Evolutionary conservation across 2,329 filamentous ascomycete genomes (phyloP).

Genomic region (Didymella sp.): DNA sequence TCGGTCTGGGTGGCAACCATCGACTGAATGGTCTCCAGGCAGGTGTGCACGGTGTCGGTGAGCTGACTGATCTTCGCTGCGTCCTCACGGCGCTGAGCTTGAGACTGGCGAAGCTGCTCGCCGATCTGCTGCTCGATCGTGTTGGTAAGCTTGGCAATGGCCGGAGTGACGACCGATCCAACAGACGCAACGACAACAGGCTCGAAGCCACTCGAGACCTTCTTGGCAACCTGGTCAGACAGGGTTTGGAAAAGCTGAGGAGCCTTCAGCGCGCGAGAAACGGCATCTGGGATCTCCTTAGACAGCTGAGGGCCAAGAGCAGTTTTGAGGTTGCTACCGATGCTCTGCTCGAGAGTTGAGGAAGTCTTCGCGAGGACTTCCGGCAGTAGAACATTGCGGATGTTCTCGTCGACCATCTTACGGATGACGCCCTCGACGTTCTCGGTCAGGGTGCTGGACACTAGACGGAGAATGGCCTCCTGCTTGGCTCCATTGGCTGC

Average conservation of each 20-base stretch:
- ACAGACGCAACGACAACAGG: constrained; percentile 66
- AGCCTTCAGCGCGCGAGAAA: constrained; percentile 73
- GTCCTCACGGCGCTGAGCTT: constrained; percentile 61
- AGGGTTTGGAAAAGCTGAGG: constrained; percentile 75
- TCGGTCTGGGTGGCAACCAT: constrained; percentile 73
- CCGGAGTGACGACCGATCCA: constrained; percentile 63
- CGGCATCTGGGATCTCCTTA: constrained; percentile 74
- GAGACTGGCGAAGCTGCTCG: constrained; percentile 60
- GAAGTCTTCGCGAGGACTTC: constrained; percentile 72
- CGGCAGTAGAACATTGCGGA: constrained; percentile 78
- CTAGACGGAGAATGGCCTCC: constrained; percentile 71
- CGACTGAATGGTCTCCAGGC: constrained; percentile 72
- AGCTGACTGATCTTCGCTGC: constrained; percentile 75
- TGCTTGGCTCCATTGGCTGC: constrained; percentile 70
- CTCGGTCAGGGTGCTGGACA: constrained; percentile 72
- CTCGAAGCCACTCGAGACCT: constrained; percentile 72
- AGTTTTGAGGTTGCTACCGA: constrained; percentile 71
- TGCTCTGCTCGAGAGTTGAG: constrained; percentile 72
- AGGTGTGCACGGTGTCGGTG: constrained; percentile 68
- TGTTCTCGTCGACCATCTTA: constrained; percentile 77
- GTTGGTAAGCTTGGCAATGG: constrained; percentile 70
- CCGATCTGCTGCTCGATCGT: constrained; percentile 70
- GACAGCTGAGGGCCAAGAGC: constrained; percentile 71
- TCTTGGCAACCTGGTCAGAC: constrained; percentile 73
- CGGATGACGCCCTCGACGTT: constrained; percentile 79